Evolutionary conservation across 495 filamentous ascomycete species (phyloP).

Genomic region (Lasiosphaeria ovina): DNA sequence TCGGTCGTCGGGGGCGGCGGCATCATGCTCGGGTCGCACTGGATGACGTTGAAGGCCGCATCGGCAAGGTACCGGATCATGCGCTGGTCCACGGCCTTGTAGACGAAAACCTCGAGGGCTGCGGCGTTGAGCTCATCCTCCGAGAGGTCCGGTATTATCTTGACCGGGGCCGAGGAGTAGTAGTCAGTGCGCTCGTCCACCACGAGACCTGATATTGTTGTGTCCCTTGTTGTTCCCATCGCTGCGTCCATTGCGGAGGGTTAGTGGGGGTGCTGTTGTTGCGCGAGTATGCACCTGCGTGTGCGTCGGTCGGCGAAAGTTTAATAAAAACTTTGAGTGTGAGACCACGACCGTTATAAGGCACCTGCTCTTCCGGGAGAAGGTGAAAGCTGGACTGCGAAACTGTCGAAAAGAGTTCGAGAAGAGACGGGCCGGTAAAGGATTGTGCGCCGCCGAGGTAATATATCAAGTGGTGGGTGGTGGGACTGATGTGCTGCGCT

Average conservation of each 20-base stretch:
- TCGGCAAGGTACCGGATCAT: slow-evolving; percentile 86
- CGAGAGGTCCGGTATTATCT: slow-evolving; percentile 24
- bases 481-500: slow-evolving; percentile 10
- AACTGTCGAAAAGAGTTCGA: slow-evolving; percentile 15
- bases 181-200: too few relatives aligned
- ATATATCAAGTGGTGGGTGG: slow-evolving; percentile 19
- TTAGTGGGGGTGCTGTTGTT: not conserved
- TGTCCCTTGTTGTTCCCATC: too few relatives aligned
- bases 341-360: too few relatives aligned
- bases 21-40: slow-evolving; percentile 69
- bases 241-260: too few relatives aligned
- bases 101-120: slow-evolving; percentile 88
- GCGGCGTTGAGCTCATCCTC: slow-evolving; percentile 62
- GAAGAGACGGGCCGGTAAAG: slow-evolving; percentile 7
- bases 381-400: slow-evolving; percentile 9
- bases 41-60: slow-evolving; percentile 83
- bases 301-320: too few relatives aligned
- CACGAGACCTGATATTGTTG: too few relatives aligned
- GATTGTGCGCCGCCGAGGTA: slow-evolving; percentile 19
- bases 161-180: too few relatives aligned
- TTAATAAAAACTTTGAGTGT: too few relatives aligned
- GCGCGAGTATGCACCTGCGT: not conserved
- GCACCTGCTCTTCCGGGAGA: too few relatives aligned
- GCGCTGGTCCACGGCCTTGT: slow-evolving; percentile 70
- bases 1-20: slow-evolving; percentile 30